Evolutionary conservation across 495 filamentous ascomycete genomes (phyloP).

Genomic region (Extremus antarcticus): DNA sequence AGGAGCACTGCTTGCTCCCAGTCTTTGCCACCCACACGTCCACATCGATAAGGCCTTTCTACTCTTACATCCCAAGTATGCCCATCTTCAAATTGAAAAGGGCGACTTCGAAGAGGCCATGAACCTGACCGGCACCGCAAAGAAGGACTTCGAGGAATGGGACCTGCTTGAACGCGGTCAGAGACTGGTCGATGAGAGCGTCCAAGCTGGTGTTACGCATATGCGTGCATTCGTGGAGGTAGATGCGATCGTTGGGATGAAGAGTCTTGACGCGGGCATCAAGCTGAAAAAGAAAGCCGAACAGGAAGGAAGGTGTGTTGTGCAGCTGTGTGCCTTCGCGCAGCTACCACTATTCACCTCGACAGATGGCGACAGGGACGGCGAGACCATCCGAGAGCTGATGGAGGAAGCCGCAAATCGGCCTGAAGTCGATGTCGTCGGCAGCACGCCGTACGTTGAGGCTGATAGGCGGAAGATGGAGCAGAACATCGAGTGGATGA

Average conservation of each 20-base stretch:
- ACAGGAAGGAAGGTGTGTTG: constrained; percentile 43
- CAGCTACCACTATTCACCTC: constrained; percentile 59
- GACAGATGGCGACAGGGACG: constrained; percentile 29
- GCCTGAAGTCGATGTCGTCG: constrained; percentile 48
- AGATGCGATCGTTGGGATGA: constrained; percentile 47
- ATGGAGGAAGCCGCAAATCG: constrained; percentile 38
- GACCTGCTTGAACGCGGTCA: constrained; percentile 54
- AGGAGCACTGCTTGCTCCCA: constrained; percentile 39
- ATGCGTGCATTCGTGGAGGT: constrained; percentile 69
- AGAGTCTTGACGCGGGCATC: constrained; percentile 49
- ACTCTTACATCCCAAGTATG: constrained; percentile 46
- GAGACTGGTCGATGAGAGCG: constrained; percentile 57
- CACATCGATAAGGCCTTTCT: constrained; percentile 70
- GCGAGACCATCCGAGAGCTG: constrained; percentile 34
- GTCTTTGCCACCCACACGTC: constrained; percentile 64
- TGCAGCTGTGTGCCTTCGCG: constrained; percentile 66
- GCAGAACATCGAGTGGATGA: constrained; percentile 54
- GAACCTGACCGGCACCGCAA: constrained; percentile 48
- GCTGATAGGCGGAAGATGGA: constrained; percentile 35
- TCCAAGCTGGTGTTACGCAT: constrained; percentile 53
- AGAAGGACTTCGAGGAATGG: constrained; percentile 44
- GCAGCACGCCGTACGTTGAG: constrained; percentile 66
- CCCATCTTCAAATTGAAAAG: constrained; percentile 44
- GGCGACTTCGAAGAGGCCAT: constrained; percentile 62
- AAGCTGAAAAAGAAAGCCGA: constrained; percentile 40